A percentile compares a stretch with the other conserved stretches of the same genome.
phyloP scores from a whole-genome alignment of 495 filamentous ascomycete species.

The Pseudoneurospora amorphoporcata region DNA sequence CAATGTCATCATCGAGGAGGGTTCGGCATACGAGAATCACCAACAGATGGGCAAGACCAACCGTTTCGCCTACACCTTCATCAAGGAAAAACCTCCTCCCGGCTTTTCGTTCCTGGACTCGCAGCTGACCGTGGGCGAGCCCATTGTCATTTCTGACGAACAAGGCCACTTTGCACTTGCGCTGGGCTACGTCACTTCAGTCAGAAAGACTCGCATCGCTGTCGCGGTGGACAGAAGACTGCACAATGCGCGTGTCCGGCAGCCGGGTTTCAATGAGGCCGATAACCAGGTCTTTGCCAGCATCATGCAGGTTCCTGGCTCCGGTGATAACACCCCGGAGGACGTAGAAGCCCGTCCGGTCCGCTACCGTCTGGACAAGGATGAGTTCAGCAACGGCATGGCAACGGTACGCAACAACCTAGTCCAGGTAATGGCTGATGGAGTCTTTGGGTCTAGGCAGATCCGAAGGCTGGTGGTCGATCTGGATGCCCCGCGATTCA shows the following conservation, averaged over 20 bases:
- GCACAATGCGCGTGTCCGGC: constrained; percentile 71
- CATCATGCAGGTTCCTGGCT: constrained; percentile 75
- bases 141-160: constrained; percentile 93
- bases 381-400: constrained; percentile 98
- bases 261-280: constrained; percentile 60
- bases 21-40: constrained; percentile 55
- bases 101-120: constrained; percentile 81
- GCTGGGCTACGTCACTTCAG: constrained; percentile 75
- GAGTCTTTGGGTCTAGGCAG: constrained; percentile 55
- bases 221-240: constrained; percentile 83
- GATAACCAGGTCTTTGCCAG: constrained; percentile 78
- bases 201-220: constrained; percentile 61
- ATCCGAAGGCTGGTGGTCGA: constrained; percentile 73
- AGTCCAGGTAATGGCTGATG: constrained; percentile 79
- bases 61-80: constrained; percentile 72
- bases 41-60: constrained; percentile 68
- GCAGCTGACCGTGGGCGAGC: constrained; percentile 80
- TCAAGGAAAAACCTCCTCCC: constrained; percentile 48
- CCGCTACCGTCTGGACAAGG: constrained; percentile 84
- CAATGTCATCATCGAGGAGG: constrained; percentile 65
- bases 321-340: constrained; percentile 40
- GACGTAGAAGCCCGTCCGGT: constrained; percentile 43
- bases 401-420: constrained; percentile 88
- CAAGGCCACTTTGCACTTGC: constrained; percentile 88
- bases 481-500: constrained; percentile 61